Evolutionary conservation across 345 rosid genomes (phyloP).

Genomic region (Triadica sebifera): DNA sequence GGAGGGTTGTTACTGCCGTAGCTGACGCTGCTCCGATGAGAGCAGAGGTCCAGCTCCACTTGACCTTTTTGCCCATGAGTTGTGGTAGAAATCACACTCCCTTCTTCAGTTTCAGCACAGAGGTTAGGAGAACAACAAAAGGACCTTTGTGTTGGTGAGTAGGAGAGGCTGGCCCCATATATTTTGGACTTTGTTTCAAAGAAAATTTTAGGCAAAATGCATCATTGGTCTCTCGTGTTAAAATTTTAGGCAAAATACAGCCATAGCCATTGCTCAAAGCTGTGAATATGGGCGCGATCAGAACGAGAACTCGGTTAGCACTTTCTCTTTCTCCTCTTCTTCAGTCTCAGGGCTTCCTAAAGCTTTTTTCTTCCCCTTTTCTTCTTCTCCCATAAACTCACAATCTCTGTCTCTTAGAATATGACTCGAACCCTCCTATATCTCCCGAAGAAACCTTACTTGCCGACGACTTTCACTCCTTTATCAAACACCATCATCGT

Average conservation of each 20-base stretch:
- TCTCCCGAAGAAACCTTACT: conserved; percentile 50
- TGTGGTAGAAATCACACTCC: not conserved
- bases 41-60: conserved; percentile 83
- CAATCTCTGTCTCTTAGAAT: conserved; percentile 20
- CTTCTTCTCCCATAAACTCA: conserved; percentile 26
- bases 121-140: too few relatives aligned
- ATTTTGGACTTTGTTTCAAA: too few relatives aligned
- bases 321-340: conserved; percentile 19
- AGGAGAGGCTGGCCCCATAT: too few relatives aligned
- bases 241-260: too few relatives aligned
- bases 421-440: conserved; percentile 17
- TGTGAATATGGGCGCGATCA: conserved; percentile 38
- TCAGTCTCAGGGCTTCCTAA: conserved; percentile 25
- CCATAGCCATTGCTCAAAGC: not conserved
- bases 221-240: too few relatives aligned
- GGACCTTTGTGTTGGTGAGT: too few relatives aligned
- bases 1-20: conserved; percentile 41
- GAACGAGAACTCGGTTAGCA: conserved; percentile 24
- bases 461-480: conserved; percentile 52
- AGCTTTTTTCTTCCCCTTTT: conserved; percentile 19
- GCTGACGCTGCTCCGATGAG: conserved; percentile 67
- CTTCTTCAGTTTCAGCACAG: not conserved
- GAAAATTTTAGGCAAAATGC: too few relatives aligned
- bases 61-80: conserved; percentile 45
- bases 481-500: conserved; percentile 82